Conservation (phyloP, 139 green algal genomes). For the Coelastrella sp. region DNA sequence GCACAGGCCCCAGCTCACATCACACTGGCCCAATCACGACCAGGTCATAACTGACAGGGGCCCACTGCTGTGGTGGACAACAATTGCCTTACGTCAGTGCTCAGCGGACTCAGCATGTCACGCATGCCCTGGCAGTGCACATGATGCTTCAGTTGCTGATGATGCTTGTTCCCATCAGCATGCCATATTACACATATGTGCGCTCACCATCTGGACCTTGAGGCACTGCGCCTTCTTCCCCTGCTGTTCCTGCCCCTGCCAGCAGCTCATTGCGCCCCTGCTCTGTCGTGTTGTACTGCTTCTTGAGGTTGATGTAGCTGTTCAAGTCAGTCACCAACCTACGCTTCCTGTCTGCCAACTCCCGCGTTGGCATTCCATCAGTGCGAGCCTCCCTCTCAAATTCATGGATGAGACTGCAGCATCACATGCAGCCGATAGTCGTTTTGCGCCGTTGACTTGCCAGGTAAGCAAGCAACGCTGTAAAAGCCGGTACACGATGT, state of each 20-base stretch:
- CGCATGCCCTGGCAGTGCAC: neutral
- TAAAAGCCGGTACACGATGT: neutral
- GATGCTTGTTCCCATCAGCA: slow-evolving; percentile 7
- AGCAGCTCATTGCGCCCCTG: slow-evolving; percentile 57
- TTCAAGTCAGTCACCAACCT: slow-evolving; percentile 84
- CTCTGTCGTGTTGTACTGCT: slow-evolving; percentile 59
- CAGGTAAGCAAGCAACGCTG: neutral
- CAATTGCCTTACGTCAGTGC: neutral
- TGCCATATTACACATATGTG: too few species aligned
- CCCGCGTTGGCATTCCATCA: slow-evolving; percentile 74
- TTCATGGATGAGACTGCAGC: slow-evolving; percentile 88
- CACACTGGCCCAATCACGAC: too few species aligned
- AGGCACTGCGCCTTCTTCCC: neutral
- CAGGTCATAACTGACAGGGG: too few species aligned
- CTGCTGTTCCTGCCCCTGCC: slow-evolving; percentile 18
- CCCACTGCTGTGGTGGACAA: neutral
- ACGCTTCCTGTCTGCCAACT: slow-evolving; percentile 78
- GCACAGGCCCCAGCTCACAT: too few species aligned
- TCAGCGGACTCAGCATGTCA: too few species aligned
- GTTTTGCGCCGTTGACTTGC: neutral
- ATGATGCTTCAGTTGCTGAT: neutral
- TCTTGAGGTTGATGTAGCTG: slow-evolving; percentile 84
- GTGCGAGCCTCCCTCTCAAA: slow-evolving; percentile 88
- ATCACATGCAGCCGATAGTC: neutral
- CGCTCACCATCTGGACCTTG: slow-evolving; percentile 22